phyloP scores from a whole-genome alignment of 352 stramenopile species.

The Phytophthora idaei region DNA sequence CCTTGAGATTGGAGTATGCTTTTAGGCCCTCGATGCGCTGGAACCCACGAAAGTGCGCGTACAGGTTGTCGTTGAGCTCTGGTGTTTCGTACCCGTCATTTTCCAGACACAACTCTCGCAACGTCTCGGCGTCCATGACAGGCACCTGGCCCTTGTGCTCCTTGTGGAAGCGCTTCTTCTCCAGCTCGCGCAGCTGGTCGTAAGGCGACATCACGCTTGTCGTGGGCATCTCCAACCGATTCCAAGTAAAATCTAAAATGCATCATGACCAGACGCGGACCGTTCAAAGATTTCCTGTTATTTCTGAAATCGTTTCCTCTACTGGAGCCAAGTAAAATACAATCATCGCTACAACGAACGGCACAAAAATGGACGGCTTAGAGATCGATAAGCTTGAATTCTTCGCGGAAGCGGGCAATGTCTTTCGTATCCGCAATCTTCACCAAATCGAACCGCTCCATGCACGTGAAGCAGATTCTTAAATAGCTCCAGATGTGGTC shows the following conservation, averaged over 20 bases:
- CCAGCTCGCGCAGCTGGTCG: slow-evolving; percentile 62
- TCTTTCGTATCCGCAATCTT: slow-evolving; percentile 90
- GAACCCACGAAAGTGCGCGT: slow-evolving; percentile 95
- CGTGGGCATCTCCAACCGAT: slow-evolving; percentile 37
- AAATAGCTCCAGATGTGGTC: slow-evolving; percentile 99
- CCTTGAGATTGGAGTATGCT: slow-evolving; percentile 92
- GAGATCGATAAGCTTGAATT: slow-evolving; percentile 87
- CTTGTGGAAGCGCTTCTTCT: slow-evolving; percentile 70
- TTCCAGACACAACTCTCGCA: slow-evolving; percentile 85
- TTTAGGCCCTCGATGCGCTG: slow-evolving; percentile 94
- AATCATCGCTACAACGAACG: slow-evolving; percentile 14
- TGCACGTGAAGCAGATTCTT: slow-evolving; percentile 97
- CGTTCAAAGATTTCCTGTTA: slow-evolving; percentile 31
- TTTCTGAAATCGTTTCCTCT: slow-evolving; percentile 25
- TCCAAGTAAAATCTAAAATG: slow-evolving; percentile 12
- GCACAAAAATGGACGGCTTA: slow-evolving; percentile 32
- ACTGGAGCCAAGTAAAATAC: slow-evolving; percentile 35
- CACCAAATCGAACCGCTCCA: slow-evolving; percentile 97
- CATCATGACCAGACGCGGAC: slow-evolving; percentile 27
- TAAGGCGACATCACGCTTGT: slow-evolving; percentile 55
- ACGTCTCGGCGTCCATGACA: slow-evolving; percentile 88
- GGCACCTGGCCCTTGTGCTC: slow-evolving; percentile 76
- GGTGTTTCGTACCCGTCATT: slow-evolving; percentile 95
- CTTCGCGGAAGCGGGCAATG: slow-evolving; percentile 74
- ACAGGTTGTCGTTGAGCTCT: slow-evolving; percentile 94